A percentile compares a stretch with the other conserved stretches of the same genome.
Conservation (phyloP, 2,329 filamentous ascomycete species). For the Neospermospora avenae region DNA sequence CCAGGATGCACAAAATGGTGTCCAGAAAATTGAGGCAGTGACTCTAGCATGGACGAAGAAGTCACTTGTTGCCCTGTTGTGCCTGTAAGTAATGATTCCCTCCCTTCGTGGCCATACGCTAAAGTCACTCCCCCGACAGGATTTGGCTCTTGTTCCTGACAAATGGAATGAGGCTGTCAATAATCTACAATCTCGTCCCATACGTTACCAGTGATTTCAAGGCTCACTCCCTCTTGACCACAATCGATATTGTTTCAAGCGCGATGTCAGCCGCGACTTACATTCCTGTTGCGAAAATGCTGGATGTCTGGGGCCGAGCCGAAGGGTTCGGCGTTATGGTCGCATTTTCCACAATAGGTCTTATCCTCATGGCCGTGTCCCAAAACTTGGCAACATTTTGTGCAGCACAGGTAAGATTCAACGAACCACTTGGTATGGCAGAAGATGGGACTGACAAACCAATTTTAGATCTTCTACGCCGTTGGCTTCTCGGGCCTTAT, state of each 20-base stretch:
- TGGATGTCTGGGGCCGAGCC: conserved; percentile 67
- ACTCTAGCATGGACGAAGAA: conserved; percentile 48
- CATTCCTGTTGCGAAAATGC: conserved; percentile 63
- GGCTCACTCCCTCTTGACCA: conserved; percentile 33
- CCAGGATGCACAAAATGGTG: conserved; percentile 37
- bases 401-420: conserved; percentile 38
- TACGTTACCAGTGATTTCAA: conserved; percentile 26
- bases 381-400: conserved; percentile 58
- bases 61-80: conserved; percentile 44
- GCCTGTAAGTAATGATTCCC: conserved; percentile 39
- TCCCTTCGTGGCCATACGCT: not conserved
- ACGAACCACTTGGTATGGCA: not conserved
- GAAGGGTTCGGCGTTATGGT: conserved; percentile 59
- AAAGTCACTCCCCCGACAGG: conserved; percentile 31
- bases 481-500: conserved; percentile 60
- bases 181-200: conserved; percentile 27
- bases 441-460: not conserved
- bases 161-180: conserved; percentile 39
- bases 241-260: conserved; percentile 52
- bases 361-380: conserved; percentile 64
- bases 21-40: conserved; percentile 49
- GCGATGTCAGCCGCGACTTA: conserved; percentile 57
- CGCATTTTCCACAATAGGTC: conserved; percentile 47
- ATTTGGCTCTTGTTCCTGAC: conserved; percentile 45
- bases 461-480: conserved; percentile 56